phyloP scores from a whole-genome alignment of 306 rosid genomes.

The Vigna nakashimae region DNA sequence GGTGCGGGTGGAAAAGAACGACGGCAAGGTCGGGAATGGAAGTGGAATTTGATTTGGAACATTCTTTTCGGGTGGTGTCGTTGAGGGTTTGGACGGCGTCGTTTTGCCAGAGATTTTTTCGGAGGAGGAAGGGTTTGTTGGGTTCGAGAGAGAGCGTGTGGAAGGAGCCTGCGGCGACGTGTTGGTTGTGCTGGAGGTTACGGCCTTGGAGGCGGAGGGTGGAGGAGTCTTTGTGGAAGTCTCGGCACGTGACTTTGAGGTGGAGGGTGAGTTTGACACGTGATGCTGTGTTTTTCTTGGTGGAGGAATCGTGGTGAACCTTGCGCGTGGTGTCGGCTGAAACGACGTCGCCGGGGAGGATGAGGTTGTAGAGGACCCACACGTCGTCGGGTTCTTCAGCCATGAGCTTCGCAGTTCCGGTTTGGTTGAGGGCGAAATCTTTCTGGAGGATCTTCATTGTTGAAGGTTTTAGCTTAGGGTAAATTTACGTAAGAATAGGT shows the following conservation, averaged over 20 bases:
- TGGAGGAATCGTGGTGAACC: conserved; percentile 38
- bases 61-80: not conserved
- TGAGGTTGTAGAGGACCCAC: conserved; percentile 52
- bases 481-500: not conserved
- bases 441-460: conserved; percentile 47
- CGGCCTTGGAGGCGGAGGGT: conserved; percentile 50
- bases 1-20: conserved; percentile 27
- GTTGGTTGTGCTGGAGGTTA: conserved; percentile 33
- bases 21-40: conserved; percentile 20
- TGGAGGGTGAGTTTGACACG: conserved; percentile 46
- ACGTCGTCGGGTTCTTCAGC: conserved; percentile 52
- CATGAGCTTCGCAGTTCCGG: conserved; percentile 42
- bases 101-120: conserved; percentile 37
- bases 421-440: conserved; percentile 37
- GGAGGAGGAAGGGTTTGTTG: conserved; percentile 41
- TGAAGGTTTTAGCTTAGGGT: not conserved
- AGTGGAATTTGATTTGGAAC: not conserved
- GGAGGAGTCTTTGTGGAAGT: conserved; percentile 47
- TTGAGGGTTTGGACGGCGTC: not conserved
- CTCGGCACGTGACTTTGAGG: conserved; percentile 47
- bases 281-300: conserved; percentile 36
- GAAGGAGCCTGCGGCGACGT: conserved; percentile 41
- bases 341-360: conserved; percentile 47
- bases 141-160: conserved; percentile 47
- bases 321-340: conserved; percentile 52